These are phyloP conservation scores for Clarireedia homoeocarpa DNA, from an alignment of 2,329 filamentous ascomycete species.

Conservation along the genomic window DNA sequence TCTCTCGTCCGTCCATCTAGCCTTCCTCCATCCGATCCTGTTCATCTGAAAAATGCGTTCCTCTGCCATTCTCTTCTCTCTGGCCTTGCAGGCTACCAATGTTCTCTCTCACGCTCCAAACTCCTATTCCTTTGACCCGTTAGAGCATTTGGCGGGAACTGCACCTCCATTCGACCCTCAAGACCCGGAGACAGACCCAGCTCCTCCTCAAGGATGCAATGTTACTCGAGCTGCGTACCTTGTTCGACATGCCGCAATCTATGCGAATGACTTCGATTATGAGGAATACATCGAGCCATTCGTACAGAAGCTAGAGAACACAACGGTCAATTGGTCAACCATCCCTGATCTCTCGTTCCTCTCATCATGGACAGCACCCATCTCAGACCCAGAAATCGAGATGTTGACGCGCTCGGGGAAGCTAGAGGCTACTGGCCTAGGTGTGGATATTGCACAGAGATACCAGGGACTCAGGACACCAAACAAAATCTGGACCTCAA, in stretches of 20 bases:
- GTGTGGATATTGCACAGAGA: conserved; percentile 24
- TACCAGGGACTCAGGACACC: conserved; percentile 35
- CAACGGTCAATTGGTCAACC: conserved; percentile 38
- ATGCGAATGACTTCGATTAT: conserved; percentile 44
- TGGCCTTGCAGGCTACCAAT: background rate
- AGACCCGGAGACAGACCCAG: conserved; percentile 38
- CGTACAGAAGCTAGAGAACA: conserved; percentile 40
- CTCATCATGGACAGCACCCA: conserved; percentile 22
- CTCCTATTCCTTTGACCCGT: conserved; percentile 34
- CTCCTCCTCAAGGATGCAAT: conserved; percentile 42
- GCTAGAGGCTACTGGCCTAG: conserved; percentile 21
- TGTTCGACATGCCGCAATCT: conserved; percentile 43
- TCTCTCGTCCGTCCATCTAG: background rate
- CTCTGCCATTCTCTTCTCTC: conserved; percentile 1
- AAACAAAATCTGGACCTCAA: conserved; percentile 43
- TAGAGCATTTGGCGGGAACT: conserved; percentile 42
- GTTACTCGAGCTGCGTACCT: conserved; percentile 41
- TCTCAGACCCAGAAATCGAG: conserved; percentile 22
- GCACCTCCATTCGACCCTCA: conserved; percentile 42
- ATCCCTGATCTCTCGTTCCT: conserved; percentile 23
- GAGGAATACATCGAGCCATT: conserved; percentile 44
- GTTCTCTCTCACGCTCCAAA: background rate
- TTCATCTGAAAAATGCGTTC: conserved; percentile 2
- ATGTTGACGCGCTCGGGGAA: conserved; percentile 24
- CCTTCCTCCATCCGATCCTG: background rate